Conservation (phyloP, 768 basidiomycete genomes). For the Pleurotus cornucopiae region DNA sequence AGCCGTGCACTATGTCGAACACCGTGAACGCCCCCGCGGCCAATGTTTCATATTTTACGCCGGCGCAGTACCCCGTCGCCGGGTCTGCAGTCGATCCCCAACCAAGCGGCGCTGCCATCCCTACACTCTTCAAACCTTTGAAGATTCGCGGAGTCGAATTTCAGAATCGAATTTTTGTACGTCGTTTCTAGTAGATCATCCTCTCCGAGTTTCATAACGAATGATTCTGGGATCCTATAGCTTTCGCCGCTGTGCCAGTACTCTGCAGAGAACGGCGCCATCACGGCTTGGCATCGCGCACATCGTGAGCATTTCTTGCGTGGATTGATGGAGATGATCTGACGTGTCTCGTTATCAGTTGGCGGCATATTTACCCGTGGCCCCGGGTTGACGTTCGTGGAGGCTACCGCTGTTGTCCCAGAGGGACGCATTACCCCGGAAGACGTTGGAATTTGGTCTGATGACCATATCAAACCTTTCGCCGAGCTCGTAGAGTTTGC, state of each 20-base stretch:
- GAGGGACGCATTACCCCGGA: slow-evolving; percentile 66
- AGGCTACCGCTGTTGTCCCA: slow-evolving; percentile 61
- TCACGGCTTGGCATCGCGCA: slow-evolving; percentile 54
- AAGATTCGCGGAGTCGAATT: slow-evolving; percentile 49
- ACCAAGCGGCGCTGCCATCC: slow-evolving; percentile 31
- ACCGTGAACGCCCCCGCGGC: slow-evolving; percentile 26
- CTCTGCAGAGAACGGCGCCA: slow-evolving; percentile 47
- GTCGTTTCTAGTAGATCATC: slow-evolving; percentile 10
- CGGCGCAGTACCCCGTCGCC: slow-evolving; percentile 37
- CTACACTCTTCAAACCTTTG: slow-evolving; percentile 47
- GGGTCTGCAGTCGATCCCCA: slow-evolving; percentile 41
- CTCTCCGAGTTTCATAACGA: neutral
- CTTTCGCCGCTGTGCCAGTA: slow-evolving; percentile 60
- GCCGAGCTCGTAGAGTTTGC: slow-evolving; percentile 62
- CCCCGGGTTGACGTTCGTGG: slow-evolving; percentile 56
- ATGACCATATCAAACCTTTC: slow-evolving; percentile 44
- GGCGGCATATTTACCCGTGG: slow-evolving; percentile 49
- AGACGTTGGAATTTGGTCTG: slow-evolving; percentile 62
- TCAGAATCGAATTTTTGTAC: slow-evolving; percentile 52
- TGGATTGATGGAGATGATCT: slow-evolving; percentile 10
- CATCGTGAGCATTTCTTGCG: slow-evolving; percentile 45
- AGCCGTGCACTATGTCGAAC: neutral
- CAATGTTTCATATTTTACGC: slow-evolving; percentile 41
- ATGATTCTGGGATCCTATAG: slow-evolving; percentile 16
- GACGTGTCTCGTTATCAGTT: slow-evolving; percentile 26